phyloP scores from a whole-genome alignment of 257 asterid genomes.

The Penstemon davidsonii region DNA sequence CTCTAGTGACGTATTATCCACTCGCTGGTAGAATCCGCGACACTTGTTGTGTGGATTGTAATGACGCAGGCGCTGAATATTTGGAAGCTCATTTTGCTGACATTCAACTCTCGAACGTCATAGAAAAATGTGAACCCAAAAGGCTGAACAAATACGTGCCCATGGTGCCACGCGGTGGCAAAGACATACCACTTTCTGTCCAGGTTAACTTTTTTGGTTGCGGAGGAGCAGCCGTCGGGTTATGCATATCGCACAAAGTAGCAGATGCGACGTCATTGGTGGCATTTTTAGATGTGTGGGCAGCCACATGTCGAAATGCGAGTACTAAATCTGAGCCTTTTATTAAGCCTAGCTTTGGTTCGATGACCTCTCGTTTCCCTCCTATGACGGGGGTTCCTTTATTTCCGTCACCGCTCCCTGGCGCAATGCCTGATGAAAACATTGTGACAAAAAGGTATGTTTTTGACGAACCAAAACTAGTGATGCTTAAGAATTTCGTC shows the following conservation, averaged over 20 bases:
- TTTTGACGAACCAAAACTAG: conserved; percentile 24
- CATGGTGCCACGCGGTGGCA: conserved; percentile 12
- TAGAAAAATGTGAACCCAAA: not conserved
- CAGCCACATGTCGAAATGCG: conserved; percentile 21
- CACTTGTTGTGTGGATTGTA: conserved; percentile 34
- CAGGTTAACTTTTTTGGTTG: conserved; percentile 35
- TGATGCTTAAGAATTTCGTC: not conserved
- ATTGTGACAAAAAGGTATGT: conserved; percentile 22
- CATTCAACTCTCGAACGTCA: conserved; percentile 14
- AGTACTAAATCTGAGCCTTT: not conserved
- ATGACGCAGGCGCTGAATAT: conserved; percentile 42
- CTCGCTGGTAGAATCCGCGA: conserved; percentile 37
- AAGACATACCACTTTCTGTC: conserved; percentile 28
- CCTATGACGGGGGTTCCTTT: conserved; percentile 24
- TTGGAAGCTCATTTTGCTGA: conserved; percentile 25
- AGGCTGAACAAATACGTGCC: conserved; percentile 20
- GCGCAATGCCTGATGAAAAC: conserved; percentile 1
- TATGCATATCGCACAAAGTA: conserved; percentile 33
- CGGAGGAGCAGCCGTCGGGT: conserved; percentile 33
- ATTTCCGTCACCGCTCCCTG: not conserved
- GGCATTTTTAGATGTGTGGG: conserved; percentile 33
- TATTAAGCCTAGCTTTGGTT: conserved; percentile 18
- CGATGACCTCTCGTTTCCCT: conserved; percentile 26
- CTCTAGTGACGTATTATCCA: conserved; percentile 39
- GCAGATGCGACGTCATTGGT: conserved; percentile 37